Conservation (phyloP, 257 asterid species). For the Voacanga thouarsii region DNA sequence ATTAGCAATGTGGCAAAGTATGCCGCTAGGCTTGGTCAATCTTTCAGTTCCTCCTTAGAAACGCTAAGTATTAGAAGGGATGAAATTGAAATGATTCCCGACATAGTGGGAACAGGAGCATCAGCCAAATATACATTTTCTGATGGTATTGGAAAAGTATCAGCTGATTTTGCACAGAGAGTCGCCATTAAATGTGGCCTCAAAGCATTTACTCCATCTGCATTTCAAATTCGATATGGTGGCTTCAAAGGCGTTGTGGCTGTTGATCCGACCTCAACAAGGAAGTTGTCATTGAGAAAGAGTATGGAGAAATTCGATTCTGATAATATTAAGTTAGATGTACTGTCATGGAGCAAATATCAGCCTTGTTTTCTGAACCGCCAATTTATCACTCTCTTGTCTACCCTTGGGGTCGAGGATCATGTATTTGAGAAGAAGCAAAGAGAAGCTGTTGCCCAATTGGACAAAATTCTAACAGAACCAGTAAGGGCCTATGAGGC, state of each 20-base stretch:
- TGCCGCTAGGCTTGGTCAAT: slow-evolving; percentile 97
- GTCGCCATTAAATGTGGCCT: slow-evolving; percentile 78
- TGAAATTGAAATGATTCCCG: slow-evolving; percentile 57
- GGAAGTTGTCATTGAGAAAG: slow-evolving; percentile 60
- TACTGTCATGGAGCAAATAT: slow-evolving; percentile 74
- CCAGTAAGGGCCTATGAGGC: slow-evolving; percentile 71
- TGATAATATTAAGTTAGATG: slow-evolving; percentile 58
- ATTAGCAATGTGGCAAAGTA: slow-evolving; percentile 82
- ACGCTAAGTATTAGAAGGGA: slow-evolving; percentile 45
- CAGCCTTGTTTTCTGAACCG: slow-evolving; percentile 86
- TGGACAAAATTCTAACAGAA: slow-evolving; percentile 59
- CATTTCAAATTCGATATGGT: slow-evolving; percentile 84
- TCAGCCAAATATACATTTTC: slow-evolving; percentile 54
- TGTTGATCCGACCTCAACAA: slow-evolving; percentile 49
- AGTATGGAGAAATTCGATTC: slow-evolving; percentile 84
- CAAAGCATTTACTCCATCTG: slow-evolving; percentile 51
- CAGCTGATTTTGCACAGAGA: slow-evolving; percentile 52
- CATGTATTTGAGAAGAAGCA: slow-evolving; percentile 55
- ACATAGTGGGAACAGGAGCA: slow-evolving; percentile 24
- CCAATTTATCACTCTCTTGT: slow-evolving; percentile 73
- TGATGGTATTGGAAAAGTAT: slow-evolving; percentile 93
- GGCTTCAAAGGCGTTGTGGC: slow-evolving; percentile 96
- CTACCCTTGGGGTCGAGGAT: slow-evolving; percentile 76
- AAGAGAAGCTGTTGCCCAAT: slow-evolving; percentile 67
- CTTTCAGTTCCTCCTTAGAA: slow-evolving; percentile 83